Evolutionary conservation across 2,329 filamentous ascomycete genomes (phyloP), one percentile per base, ranked within the genome.

Genomic region (Monosporascus cannonballus): DNA sequence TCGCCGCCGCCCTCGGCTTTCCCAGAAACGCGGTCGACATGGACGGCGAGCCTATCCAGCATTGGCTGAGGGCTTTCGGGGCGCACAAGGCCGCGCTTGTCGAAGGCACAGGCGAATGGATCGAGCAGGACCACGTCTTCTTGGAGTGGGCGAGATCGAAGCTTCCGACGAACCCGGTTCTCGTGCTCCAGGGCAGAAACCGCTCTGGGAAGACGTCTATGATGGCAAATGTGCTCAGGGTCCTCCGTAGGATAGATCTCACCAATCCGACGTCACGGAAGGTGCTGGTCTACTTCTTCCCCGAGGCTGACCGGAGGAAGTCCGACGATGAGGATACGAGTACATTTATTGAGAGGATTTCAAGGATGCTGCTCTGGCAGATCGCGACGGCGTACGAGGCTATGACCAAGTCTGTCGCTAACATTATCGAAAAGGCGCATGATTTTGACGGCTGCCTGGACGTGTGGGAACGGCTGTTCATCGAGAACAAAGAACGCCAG

Each of bases 161-260:
- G 1, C 48, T 59, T 8, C 58, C 59, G 3, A 47, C 47, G 17
- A 64, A 63, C 24, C 54, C 61, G 6, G 52, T 67, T 0, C 49
- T 69, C 11, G 56, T 67, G 1, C 51, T 69, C 3, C 61, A 58
- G 14, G 67, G 67, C 2, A 56, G 54, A 17, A 62, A 61, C 30
- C 63, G 64, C 34, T 63, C 67, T 1, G 67, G 67, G 3, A 69
- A 69, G 55, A 68, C 67, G 18, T 67, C 66, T 22, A 53, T 68
- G 52, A 62, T 67, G 54, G 61, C 67, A 11, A 69, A 68, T 45
- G 57, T 61, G 22, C 53, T 69, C 36, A 63, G 59, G 30, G 56
- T 60, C 20, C 54, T 69, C 14, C 61, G 64, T 39, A 62, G 59
- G 45, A 46, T 58, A 41, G 58, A 56, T 7, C 55, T 51, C 9